phyloP scores from a whole-genome alignment of 768 basidiomycete genomes.

The Pleurotus eryngii region DNA sequence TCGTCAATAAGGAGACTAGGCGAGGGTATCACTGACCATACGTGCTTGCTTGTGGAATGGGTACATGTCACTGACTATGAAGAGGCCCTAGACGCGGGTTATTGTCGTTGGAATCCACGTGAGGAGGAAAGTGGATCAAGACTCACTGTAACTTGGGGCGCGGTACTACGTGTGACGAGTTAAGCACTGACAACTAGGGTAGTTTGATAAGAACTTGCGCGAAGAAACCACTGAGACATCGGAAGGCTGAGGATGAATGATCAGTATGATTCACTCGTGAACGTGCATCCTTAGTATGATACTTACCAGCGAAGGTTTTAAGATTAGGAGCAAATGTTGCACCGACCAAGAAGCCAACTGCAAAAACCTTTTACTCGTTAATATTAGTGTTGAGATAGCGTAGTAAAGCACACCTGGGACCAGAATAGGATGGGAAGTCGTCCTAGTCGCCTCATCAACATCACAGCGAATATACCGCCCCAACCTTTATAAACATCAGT shows the following conservation, averaged over 20 bases:
- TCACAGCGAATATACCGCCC: constrained; percentile 61
- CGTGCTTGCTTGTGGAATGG: constrained; percentile 70
- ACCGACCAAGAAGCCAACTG: constrained; percentile 56
- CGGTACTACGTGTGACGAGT: constrained; percentile 31
- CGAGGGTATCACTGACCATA: constrained; percentile 36
- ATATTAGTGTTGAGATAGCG: neutral
- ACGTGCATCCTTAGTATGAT: neutral
- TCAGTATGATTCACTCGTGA: neutral
- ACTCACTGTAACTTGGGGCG: constrained; percentile 58
- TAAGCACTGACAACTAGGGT: neutral
- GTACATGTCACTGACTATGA: constrained; percentile 59
- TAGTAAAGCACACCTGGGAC: constrained; percentile 47
- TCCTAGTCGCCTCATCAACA: constrained; percentile 60
- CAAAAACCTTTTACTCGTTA: constrained; percentile 38
- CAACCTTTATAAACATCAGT: constrained; percentile 35
- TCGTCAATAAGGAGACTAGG: neutral
- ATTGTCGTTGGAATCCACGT: neutral
- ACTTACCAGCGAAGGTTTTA: constrained; percentile 47
- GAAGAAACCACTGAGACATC: constrained; percentile 58
- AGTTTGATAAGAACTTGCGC: constrained; percentile 30
- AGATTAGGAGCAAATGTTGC: constrained; percentile 53
- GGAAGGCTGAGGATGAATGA: constrained; percentile 37
- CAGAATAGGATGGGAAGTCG: constrained; percentile 69
- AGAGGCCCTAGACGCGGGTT: constrained; percentile 41
- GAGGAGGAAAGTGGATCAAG: neutral